These are phyloP conservation scores for Oryza glaberrima DNA, from an alignment of 176 grass and related monocot species.

Conservation along the genomic window DNA sequence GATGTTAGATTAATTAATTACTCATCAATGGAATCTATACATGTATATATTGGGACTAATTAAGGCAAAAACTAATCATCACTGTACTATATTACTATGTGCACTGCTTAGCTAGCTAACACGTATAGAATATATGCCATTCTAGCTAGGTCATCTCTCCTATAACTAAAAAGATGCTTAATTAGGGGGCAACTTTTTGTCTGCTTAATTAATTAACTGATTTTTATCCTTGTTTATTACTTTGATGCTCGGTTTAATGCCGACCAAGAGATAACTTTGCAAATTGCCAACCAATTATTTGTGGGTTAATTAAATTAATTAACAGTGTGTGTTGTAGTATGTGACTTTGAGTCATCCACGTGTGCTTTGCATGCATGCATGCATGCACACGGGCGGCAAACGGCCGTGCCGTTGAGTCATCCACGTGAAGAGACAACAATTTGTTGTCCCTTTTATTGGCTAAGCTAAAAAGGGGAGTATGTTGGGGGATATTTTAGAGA, in stretches of 20 bases:
- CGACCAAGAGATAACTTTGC: constrained; percentile 26
- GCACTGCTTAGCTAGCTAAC: constrained; percentile 20
- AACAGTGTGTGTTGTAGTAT: background rate
- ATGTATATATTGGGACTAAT: background rate
- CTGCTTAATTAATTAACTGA: background rate
- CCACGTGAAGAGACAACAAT: constrained; percentile 10
- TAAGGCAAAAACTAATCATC: background rate
- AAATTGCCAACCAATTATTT: constrained; percentile 29
- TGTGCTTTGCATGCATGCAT: constrained; percentile 16
- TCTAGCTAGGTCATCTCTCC: background rate
- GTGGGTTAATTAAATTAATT: constrained; percentile 16
- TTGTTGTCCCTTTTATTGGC: background rate
- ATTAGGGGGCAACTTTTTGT: background rate
- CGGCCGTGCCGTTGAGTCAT: constrained; percentile 10
- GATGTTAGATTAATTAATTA: constrained; percentile 2
- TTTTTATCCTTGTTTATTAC: constrained; percentile 32
- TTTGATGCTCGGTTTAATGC: constrained; percentile 34
- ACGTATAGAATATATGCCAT: constrained; percentile 26
- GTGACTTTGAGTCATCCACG: background rate
- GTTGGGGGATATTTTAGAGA: background rate
- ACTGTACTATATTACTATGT: background rate
- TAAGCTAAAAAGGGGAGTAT: background rate
- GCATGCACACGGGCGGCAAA: constrained; percentile 9
- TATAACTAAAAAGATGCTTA: constrained; percentile 28
- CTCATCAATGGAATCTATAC: constrained; percentile 34